Percentiles rank a stretch among this genome's conserved stretches.
Conservation (phyloP, 805 yeast species). For the Zygotorulaspora sp. region DNA sequence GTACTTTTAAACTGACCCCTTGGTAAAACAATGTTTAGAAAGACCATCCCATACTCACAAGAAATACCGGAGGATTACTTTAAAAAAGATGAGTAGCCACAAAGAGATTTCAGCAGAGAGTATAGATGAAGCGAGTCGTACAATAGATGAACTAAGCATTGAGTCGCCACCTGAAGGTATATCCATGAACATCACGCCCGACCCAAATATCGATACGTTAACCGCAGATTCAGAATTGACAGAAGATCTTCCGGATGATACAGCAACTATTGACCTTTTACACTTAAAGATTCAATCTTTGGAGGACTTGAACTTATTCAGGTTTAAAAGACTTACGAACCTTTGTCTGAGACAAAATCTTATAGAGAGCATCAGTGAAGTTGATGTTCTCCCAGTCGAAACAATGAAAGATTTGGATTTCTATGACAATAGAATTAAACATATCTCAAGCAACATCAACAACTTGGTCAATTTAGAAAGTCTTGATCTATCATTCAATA, state of each 20-base stretch:
- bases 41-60: too few species aligned
- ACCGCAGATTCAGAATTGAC: constrained; percentile 69
- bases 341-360: constrained; percentile 82
- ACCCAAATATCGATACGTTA: constrained; percentile 44
- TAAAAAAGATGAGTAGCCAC: not conserved
- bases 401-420: constrained; percentile 74
- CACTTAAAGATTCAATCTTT: constrained; percentile 65
- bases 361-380: constrained; percentile 63
- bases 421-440: constrained; percentile 87
- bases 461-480: constrained; percentile 51
- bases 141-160: not conserved
- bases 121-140: not conserved
- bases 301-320: constrained; percentile 52
- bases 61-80: not conserved
- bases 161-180: not conserved
- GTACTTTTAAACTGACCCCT: too few species aligned
- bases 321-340: constrained; percentile 54
- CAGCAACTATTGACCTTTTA: constrained; percentile 57
- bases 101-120: not conserved
- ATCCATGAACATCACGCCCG: constrained; percentile 28
- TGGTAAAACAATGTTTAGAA: not conserved
- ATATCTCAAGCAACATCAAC: constrained; percentile 67
- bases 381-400: constrained; percentile 55
- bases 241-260: constrained; percentile 50
- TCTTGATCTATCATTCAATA: constrained; percentile 86